Evolutionary conservation across 305 asterid species (phyloP).

Genomic region (Fraxinus paxiana): DNA sequence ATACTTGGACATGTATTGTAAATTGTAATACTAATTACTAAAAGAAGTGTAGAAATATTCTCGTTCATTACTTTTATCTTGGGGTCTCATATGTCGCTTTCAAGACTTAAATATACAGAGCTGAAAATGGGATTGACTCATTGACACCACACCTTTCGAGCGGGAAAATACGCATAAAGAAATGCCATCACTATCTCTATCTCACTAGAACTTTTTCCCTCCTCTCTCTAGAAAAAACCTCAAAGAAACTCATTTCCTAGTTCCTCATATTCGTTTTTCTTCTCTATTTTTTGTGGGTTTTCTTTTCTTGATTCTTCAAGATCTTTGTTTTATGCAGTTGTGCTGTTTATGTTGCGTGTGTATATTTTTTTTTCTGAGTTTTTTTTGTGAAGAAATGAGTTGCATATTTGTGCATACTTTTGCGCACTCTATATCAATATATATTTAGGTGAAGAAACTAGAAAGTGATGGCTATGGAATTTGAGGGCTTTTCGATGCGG

Average conservation of each 20-base stretch:
- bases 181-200: constrained; percentile 10
- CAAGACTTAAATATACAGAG: constrained; percentile 35
- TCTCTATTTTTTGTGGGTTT: not conserved
- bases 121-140: constrained; percentile 26
- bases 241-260: constrained; percentile 13
- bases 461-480: constrained; percentile 27
- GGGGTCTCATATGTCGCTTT: constrained; percentile 32
- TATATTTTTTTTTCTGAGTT: not conserved
- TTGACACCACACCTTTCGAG: constrained; percentile 33
- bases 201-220: not conserved
- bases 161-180: constrained; percentile 45
- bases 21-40: not conserved
- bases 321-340: not conserved
- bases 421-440: constrained; percentile 1
- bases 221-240: constrained; percentile 13
- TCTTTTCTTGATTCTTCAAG: not conserved
- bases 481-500: constrained; percentile 66
- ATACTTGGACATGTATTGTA: not conserved
- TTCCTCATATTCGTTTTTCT: not conserved
- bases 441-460: constrained; percentile 19
- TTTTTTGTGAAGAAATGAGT: not conserved
- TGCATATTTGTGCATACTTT: not conserved
- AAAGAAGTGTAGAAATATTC: not conserved
- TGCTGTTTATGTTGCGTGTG: not conserved
- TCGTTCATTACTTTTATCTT: not conserved